phyloP scores from a whole-genome alignment of 257 asterid genomes.

The Capsicum pubescens region DNA sequence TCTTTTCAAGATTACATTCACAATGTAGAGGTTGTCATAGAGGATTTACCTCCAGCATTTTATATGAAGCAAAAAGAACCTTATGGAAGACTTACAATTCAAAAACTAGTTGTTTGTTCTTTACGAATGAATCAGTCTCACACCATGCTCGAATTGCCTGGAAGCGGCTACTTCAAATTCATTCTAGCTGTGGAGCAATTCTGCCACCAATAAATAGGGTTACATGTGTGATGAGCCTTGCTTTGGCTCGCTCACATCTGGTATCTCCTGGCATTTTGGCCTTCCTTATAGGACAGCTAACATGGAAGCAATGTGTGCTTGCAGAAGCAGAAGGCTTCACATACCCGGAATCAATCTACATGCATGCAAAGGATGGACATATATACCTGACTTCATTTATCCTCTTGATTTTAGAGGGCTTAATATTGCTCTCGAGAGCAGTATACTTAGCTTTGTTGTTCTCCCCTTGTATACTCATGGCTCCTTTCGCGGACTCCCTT shows the following conservation, averaged over 20 bases:
- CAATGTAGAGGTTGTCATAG: constrained; percentile 42
- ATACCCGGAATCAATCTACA: constrained; percentile 52
- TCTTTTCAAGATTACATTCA: constrained; percentile 42
- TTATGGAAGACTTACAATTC: constrained; percentile 44
- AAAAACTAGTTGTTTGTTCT: constrained; percentile 36
- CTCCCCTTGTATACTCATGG: constrained; percentile 77
- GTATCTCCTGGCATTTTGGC: constrained; percentile 85
- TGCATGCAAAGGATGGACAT: constrained; percentile 70
- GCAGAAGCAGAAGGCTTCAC: constrained; percentile 70
- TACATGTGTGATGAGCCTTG: constrained; percentile 75
- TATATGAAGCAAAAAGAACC: constrained; percentile 46
- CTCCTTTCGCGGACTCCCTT: constrained; percentile 75
- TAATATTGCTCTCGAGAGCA: constrained; percentile 67
- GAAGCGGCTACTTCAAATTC: constrained; percentile 62
- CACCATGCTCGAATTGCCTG: constrained; percentile 63
- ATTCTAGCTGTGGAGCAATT: constrained; percentile 56
- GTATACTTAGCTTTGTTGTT: constrained; percentile 64
- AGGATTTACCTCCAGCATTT: constrained; percentile 48
- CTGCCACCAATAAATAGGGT: constrained; percentile 64
- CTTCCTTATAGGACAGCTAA: constrained; percentile 59
- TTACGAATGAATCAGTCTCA: constrained; percentile 45
- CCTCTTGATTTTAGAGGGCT: constrained; percentile 65
- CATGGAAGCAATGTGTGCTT: constrained; percentile 48
- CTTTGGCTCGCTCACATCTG: constrained; percentile 80
- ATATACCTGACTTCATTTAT: constrained; percentile 54